Evolutionary conservation across 495 filamentous ascomycete species (phyloP).

Genomic region (Penicillium riverlandense): DNA sequence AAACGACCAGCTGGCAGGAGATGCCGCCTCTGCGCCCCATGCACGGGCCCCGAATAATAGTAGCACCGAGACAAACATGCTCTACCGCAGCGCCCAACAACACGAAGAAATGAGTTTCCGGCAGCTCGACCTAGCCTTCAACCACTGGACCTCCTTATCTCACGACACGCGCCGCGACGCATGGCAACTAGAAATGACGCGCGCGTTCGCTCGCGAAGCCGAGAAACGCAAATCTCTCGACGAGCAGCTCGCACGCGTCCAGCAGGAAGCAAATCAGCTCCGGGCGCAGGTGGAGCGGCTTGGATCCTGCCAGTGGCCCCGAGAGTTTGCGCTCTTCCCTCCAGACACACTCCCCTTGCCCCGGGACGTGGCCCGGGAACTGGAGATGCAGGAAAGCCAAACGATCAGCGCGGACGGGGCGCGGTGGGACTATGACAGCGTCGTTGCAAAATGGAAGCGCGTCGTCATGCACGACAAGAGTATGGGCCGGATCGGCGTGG

Average conservation of each 20-base stretch:
- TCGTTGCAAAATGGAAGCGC: conserved; percentile 52
- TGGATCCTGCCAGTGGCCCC: conserved; percentile 59
- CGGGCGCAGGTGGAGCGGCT: conserved; percentile 62
- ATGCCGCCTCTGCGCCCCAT: conserved; percentile 16
- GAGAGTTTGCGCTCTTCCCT: conserved; percentile 61
- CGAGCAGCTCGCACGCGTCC: conserved; percentile 51
- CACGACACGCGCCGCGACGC: conserved; percentile 49
- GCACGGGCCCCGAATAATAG: conserved; percentile 16
- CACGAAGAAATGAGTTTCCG: conserved; percentile 52
- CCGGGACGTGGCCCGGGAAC: conserved; percentile 35
- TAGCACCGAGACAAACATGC: conserved; percentile 29
- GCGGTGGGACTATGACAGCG: conserved; percentile 49
- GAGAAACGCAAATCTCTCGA: conserved; percentile 58
- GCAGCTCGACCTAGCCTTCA: conserved; percentile 64
- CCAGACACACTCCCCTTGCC: conserved; percentile 56
- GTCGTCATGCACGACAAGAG: conserved; percentile 44
- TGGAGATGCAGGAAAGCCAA: conserved; percentile 29
- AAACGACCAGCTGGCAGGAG: conserved; percentile 26
- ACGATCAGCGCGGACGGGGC: conserved; percentile 24
- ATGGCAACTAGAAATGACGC: conserved; percentile 74
- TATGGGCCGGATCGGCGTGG: conserved; percentile 36
- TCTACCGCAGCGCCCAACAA: conserved; percentile 41
- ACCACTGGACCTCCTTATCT: conserved; percentile 59
- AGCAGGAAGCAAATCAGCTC: conserved; percentile 67
- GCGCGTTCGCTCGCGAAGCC: conserved; percentile 60